Evolutionary conservation across 129 eudicot genomes (phyloP).

Genomic region (Pseudognaphalium luteoalbum): DNA sequence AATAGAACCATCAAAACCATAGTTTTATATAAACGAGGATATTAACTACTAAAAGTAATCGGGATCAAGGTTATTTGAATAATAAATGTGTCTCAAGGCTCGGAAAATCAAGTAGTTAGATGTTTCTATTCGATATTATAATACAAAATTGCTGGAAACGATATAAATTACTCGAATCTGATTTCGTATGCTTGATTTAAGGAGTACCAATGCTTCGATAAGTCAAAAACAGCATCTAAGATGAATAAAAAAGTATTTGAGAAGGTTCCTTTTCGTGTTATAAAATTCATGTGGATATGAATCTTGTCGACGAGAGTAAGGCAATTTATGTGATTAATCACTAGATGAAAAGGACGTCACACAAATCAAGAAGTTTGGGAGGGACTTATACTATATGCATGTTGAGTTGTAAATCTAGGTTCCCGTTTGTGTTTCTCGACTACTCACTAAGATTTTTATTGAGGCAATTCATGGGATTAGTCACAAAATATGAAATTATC

Average conservation of each 20-base stretch:
- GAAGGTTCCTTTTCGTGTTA: constrained; percentile 43
- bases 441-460: background rate
- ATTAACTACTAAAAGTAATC: constrained; percentile 31
- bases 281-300: constrained; percentile 28
- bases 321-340: constrained; percentile 46
- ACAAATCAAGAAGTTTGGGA: constrained; percentile 28
- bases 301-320: constrained; percentile 29
- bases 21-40: constrained; percentile 59
- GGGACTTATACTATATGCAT: constrained; percentile 20
- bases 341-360: constrained; percentile 53
- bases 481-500: background rate
- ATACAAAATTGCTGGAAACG: constrained; percentile 25
- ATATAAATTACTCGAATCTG: constrained; percentile 27
- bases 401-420: constrained; percentile 13
- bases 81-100: constrained; percentile 77
- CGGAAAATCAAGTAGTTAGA: constrained; percentile 64
- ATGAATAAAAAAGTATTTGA: constrained; percentile 38
- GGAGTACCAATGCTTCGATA: constrained; percentile 38
- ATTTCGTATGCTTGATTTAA: constrained; percentile 39
- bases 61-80: constrained; percentile 43
- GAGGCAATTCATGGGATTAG: background rate
- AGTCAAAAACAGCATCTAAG: constrained; percentile 67
- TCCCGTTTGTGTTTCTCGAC: constrained; percentile 4
- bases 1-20: constrained; percentile 89
- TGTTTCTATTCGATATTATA: constrained; percentile 61